Evolutionary conservation across 805 yeast species (phyloP).

Genomic region (Kazachstania bromeliacearum): DNA sequence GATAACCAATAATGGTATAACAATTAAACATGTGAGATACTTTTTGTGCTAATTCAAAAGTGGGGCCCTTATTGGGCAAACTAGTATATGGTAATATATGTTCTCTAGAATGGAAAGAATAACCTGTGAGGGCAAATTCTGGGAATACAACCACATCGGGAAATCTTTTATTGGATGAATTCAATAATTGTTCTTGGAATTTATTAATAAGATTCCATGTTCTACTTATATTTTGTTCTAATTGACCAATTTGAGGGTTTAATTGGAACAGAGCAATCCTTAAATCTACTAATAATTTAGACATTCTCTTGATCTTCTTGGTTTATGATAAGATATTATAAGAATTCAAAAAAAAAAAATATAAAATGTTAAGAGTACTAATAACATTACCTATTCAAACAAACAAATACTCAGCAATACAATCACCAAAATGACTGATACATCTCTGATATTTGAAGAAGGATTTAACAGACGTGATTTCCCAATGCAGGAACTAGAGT

Average conservation of each 20-base stretch:
- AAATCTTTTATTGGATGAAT: slow-evolving; percentile 5
- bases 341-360: neutral
- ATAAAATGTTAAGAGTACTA: no score
- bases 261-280: slow-evolving; percentile 60
- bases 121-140: slow-evolving; percentile 79
- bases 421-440: neutral
- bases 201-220: slow-evolving; percentile 36
- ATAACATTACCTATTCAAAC: no score
- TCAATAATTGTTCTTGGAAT: slow-evolving; percentile 10
- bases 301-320: neutral
- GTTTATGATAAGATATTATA: neutral
- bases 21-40: slow-evolving; percentile 45
- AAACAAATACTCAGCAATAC: neutral
- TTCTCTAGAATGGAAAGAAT: slow-evolving; percentile 44
- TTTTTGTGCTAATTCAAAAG: slow-evolving; percentile 47
- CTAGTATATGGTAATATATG: slow-evolving; percentile 53
- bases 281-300: slow-evolving; percentile 33
- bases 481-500: neutral
- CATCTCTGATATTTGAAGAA: slow-evolving; percentile 4
- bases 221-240: slow-evolving; percentile 43
- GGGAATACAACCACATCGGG: slow-evolving; percentile 73
- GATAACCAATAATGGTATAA: slow-evolving; percentile 73
- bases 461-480: slow-evolving; percentile 6
- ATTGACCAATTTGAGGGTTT: slow-evolving; percentile 53
- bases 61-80: slow-evolving; percentile 34